Conservation (phyloP, 805 yeast species). For the Millerago galiae region DNA sequence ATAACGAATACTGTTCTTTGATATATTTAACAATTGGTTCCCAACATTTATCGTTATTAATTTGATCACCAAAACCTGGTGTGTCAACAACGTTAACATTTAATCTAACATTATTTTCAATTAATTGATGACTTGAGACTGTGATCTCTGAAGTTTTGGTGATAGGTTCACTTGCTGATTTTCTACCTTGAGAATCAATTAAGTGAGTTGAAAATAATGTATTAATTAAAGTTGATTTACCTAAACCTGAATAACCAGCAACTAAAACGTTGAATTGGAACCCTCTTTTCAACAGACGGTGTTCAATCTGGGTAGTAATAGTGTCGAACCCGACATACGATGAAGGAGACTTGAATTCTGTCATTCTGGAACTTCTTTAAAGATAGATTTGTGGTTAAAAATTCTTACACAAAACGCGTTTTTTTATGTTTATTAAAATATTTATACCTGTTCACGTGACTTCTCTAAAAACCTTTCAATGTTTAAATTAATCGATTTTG, state of each 20-base stretch:
- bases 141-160: slow-evolving; percentile 84
- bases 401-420: not conserved
- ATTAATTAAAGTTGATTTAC: slow-evolving; percentile 88
- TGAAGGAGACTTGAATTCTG: slow-evolving; percentile 36
- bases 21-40: slow-evolving; percentile 91
- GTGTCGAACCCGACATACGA: slow-evolving; percentile 95
- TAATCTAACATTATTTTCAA: slow-evolving; percentile 83
- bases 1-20: slow-evolving; percentile 90
- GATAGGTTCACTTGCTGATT: slow-evolving; percentile 58
- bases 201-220: slow-evolving; percentile 83
- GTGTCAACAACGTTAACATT: slow-evolving; percentile 89
- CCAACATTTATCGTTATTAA: slow-evolving; percentile 94
- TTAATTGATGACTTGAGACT: slow-evolving; percentile 58
- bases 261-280: slow-evolving; percentile 92
- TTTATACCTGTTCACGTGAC: no score
- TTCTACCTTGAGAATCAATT: slow-evolving; percentile 69
- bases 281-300: slow-evolving; percentile 83
- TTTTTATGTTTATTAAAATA: not conserved
- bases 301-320: slow-evolving; percentile 92
- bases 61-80: slow-evolving; percentile 97
- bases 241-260: slow-evolving; percentile 91
- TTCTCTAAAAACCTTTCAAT: not conserved
- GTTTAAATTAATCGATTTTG: slow-evolving; percentile 24
- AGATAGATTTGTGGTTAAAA: no score
- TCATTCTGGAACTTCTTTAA: slow-evolving; percentile 1